These are phyloP conservation scores for Prunus armeniaca DNA, from an alignment of 306 rosid genomes.

Conservation along the genomic window DNA sequence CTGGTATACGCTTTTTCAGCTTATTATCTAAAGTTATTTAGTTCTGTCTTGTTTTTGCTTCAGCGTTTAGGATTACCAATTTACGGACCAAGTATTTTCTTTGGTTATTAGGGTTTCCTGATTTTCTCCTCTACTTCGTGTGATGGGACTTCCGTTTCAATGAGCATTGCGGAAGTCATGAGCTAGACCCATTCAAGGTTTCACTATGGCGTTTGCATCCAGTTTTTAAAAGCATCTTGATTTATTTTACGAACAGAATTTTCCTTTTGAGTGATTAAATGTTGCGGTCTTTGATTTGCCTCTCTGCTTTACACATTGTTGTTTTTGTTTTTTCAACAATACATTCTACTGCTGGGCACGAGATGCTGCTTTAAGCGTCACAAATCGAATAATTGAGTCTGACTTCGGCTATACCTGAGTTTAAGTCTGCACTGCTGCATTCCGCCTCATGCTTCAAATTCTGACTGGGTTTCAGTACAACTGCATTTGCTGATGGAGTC, in stretches of 20 bases:
- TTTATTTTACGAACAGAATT: conserved; percentile 7
- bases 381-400: conserved; percentile 70
- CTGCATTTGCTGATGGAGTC: conserved; percentile 57
- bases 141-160: conserved; percentile 98
- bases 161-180: conserved; percentile 88
- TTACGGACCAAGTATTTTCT: conserved; percentile 9
- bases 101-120: conserved; percentile 69
- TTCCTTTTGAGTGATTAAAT: conserved; percentile 17
- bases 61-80: conserved; percentile 23
- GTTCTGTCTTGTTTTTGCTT: conserved; percentile 20
- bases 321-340: conserved; percentile 15
- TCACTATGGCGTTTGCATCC: conserved; percentile 8
- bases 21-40: neutral
- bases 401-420: conserved; percentile 70
- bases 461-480: conserved; percentile 82
- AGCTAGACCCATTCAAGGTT: conserved; percentile 77
- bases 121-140: conserved; percentile 97
- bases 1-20: conserved; percentile 52
- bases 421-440: conserved; percentile 74
- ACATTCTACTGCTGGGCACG: conserved; percentile 78
- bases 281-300: conserved; percentile 12
- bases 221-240: neutral
- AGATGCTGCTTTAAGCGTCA: conserved; percentile 84
- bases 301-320: neutral
- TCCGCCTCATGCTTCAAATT: conserved; percentile 91